Evolutionary conservation across 768 basidiomycete species (phyloP), one percentile per base, ranked within the genome.

Genomic region (Lactarius akahatsu): DNA sequence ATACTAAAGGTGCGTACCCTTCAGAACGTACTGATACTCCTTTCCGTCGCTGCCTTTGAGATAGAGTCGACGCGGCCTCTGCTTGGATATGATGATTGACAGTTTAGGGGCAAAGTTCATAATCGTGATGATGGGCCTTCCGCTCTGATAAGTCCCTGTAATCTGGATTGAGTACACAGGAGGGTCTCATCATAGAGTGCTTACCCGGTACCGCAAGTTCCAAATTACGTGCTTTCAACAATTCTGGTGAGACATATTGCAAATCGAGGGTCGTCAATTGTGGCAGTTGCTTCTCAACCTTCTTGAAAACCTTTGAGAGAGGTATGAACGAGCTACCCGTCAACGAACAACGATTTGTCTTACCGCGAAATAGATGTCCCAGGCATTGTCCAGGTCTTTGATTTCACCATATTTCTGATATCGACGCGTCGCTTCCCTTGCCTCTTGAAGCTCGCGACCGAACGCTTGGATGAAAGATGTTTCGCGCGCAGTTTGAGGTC

Each of bases 351-450:
- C 10, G 6, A 20, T 18, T 16, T 30, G n/a, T 76, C 88, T 69
- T 73, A 94, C 94, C 57, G 86, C 87, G 73, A 98, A 99, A 77
- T 99, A 99, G 32, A 98, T 95, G 73, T 98, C 97, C 97, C 97
- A 99, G 38, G 97, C 97, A 73, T 91, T 93, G 74, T 98, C 97
- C 57, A 99, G 79, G 74, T 98, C 94, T 59, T 86, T 87, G 63
- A 86, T 83, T 74, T 99, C 96, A 30, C 92, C 92, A 73, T 91
- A 92, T 26, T 85, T 83, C 50, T 90, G 88, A 80, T 90, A 99
- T 59, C 92, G 85, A 59, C 88, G 84, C 71, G 93, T 94, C 40
- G 94, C 93, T 73, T 96, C 94, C 50, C 94, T 86, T 15, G 97
- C 97, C 72, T 96, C 94, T 34, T 86, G 87, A 34, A 99, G 81